These are phyloP conservation scores for Ganoderma meredithae DNA, from an alignment of 1,284 basidiomycete genomes.

Conservation along the genomic window DNA sequence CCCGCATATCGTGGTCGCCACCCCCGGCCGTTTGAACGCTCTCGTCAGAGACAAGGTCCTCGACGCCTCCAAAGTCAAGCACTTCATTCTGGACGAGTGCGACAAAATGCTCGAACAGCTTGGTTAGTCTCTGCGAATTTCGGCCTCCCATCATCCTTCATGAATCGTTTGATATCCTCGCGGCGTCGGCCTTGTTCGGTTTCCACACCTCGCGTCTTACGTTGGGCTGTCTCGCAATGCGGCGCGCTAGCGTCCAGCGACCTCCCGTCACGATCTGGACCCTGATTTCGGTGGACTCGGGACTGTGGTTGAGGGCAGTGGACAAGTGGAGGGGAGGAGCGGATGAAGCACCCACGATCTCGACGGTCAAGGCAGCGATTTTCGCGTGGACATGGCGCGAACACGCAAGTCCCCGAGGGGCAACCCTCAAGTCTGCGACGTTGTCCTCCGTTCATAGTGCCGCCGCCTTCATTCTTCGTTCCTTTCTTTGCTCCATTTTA, in stretches of 20 bases:
- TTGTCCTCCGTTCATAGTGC: conserved; percentile 10
- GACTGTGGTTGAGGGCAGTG: conserved; percentile 20
- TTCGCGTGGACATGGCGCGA: conserved; percentile 25
- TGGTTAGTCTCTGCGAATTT: conserved; percentile 90
- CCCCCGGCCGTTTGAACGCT: conserved; percentile 95
- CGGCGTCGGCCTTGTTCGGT: conserved; percentile 44
- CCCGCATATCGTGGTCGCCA: conserved; percentile 98
- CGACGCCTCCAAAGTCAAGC: conserved; percentile 94
- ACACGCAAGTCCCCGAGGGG: conserved; percentile 26
- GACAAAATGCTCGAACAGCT: conserved; percentile 99
- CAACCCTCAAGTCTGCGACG: conserved; percentile 18
- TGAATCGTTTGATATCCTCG: conserved; percentile 42
- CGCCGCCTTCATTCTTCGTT: conserved; percentile 36
- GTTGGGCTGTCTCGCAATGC: conserved; percentile 55
- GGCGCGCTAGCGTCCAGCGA: conserved; percentile 54
- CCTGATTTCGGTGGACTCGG: conserved; percentile 34
- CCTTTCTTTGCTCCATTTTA: conserved; percentile 56
- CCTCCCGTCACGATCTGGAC: conserved; percentile 42
- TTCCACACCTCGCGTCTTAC: conserved; percentile 51
- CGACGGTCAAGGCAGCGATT: conserved; percentile 29
- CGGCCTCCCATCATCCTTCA: conserved; percentile 39
- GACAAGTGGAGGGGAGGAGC: conserved; percentile 11
- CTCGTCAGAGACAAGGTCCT: conserved; percentile 92
- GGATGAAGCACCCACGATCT: conserved; percentile 29
- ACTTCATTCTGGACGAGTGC: conserved; percentile 99